phyloP scores from a whole-genome alignment of 2,329 filamentous ascomycete species.

The Alternaria postmessia region DNA sequence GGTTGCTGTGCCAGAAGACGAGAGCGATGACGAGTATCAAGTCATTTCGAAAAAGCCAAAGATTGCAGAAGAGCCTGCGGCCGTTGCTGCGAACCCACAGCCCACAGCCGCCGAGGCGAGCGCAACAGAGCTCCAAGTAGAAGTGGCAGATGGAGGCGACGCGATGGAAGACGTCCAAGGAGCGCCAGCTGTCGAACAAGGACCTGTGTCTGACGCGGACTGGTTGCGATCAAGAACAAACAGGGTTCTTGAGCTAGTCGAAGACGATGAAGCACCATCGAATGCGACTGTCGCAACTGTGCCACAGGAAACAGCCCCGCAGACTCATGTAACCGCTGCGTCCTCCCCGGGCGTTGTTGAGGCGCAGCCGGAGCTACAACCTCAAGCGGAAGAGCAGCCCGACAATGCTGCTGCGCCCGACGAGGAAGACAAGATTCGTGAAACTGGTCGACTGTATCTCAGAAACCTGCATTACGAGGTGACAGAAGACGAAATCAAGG shows the following conservation, averaged over 20 bases:
- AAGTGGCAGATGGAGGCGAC: slow-evolving; percentile 23
- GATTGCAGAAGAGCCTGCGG: slow-evolving; percentile 18
- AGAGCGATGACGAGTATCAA: slow-evolving; percentile 81
- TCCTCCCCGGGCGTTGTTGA: slow-evolving; percentile 10
- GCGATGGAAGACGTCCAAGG: slow-evolving; percentile 26
- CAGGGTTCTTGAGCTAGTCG: slow-evolving; percentile 81
- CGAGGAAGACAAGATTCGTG: slow-evolving; percentile 69
- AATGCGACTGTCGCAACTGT: not conserved
- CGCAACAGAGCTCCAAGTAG: not conserved
- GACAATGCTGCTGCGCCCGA: slow-evolving; percentile 49
- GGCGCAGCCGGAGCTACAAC: slow-evolving; percentile 18
- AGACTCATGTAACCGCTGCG: slow-evolving; percentile 21
- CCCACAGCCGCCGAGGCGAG: not conserved
- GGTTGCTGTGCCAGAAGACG: slow-evolving; percentile 51
- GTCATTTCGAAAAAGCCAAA: slow-evolving; percentile 61
- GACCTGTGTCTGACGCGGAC: slow-evolving; percentile 76
- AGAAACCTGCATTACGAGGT: slow-evolving; percentile 86
- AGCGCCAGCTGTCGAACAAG: slow-evolving; percentile 37
- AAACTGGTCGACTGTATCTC: slow-evolving; percentile 82
- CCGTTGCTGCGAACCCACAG: slow-evolving; percentile 13
- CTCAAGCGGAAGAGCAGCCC: slow-evolving; percentile 44
- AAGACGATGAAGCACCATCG: slow-evolving; percentile 69
- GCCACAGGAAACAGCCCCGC: slow-evolving; percentile 2
- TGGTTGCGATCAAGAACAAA: slow-evolving; percentile 93
- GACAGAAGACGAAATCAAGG: slow-evolving; percentile 77